Percentiles rank a stretch among this genome's conserved stretches.
Evolutionary conservation across 164 flowering plant genomes (phyloP).

Genomic region (Kalanchoe fedtschenkoi): DNA sequence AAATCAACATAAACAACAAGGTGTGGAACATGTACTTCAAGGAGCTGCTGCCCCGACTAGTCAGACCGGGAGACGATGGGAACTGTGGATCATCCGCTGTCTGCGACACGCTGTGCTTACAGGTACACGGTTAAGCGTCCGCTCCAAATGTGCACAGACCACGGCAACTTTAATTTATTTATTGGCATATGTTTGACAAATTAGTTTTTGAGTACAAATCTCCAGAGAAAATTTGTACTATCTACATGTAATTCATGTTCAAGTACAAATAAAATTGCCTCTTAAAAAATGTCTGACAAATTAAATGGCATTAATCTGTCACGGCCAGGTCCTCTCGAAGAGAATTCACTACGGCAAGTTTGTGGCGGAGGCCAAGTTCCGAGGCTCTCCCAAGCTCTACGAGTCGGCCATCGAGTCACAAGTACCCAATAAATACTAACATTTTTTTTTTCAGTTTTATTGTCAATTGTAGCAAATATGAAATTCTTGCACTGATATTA

Average conservation of each 20-base stretch:
- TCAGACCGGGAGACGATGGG: conserved; percentile 59
- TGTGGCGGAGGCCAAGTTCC: conserved; percentile 65
- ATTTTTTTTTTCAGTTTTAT: too few relatives aligned
- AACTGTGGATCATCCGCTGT: conserved; percentile 59
- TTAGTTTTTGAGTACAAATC: background rate
- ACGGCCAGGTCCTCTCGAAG: conserved; percentile 64
- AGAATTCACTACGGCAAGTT: conserved; percentile 65
- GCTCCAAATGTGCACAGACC: too few relatives aligned
- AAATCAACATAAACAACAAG: conserved; percentile 50
- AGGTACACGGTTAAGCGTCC: too few relatives aligned
- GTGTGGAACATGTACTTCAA: conserved; percentile 59
- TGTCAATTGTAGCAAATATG: too few relatives aligned
- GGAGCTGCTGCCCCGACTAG: conserved; percentile 55
- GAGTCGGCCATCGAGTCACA: conserved; percentile 43
- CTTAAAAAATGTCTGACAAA: too few relatives aligned
- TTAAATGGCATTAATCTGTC: background rate
- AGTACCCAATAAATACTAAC: conserved; percentile 18
- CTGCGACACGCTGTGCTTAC: conserved; percentile 68
- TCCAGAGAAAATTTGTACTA: background rate
- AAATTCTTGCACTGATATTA: too few relatives aligned
- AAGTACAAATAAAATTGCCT: too few relatives aligned
- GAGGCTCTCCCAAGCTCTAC: conserved; percentile 37
- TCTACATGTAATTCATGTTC: background rate
- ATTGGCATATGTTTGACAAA: background rate
- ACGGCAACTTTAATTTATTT: too few relatives aligned